Percentiles rank a stretch among this genome's conserved stretches.
phyloP scores from a whole-genome alignment of 2,329 filamentous ascomycete genomes.

The Pseudocercospora cruenta region DNA sequence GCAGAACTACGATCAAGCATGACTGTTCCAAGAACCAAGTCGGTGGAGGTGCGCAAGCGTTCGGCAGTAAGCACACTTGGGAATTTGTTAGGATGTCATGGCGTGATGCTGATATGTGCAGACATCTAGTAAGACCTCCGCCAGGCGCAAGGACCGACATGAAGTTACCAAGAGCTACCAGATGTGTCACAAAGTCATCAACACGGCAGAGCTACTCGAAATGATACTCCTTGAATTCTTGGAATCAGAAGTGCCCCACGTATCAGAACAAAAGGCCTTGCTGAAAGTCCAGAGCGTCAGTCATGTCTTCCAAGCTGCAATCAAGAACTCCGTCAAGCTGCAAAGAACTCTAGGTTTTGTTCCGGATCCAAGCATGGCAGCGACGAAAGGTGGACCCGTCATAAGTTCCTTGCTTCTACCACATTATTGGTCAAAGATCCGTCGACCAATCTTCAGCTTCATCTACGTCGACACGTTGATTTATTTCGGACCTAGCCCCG shows the following conservation, averaged over 20 bases:
- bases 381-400: neutral
- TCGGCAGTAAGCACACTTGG: neutral
- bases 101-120: neutral
- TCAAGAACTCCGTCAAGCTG: neutral
- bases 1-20: neutral
- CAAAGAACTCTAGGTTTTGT: neutral
- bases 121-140: neutral
- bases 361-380: neutral
- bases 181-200: neutral
- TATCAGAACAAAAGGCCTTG: neutral
- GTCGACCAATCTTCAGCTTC: neutral
- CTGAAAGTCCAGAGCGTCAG: neutral
- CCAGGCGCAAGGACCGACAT: neutral
- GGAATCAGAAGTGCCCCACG: neutral
- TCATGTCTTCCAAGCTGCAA: neutral
- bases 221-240: neutral
- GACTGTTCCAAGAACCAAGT: neutral
- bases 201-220: neutral
- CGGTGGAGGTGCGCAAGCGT: neutral
- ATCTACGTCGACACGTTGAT: neutral
- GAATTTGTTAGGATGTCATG: neutral
- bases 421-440: neutral
- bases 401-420: neutral
- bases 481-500: neutral
- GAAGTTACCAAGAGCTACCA: neutral